Conservation (phyloP, 164 flowering plant genomes). For the Buxus sempervirens region DNA sequence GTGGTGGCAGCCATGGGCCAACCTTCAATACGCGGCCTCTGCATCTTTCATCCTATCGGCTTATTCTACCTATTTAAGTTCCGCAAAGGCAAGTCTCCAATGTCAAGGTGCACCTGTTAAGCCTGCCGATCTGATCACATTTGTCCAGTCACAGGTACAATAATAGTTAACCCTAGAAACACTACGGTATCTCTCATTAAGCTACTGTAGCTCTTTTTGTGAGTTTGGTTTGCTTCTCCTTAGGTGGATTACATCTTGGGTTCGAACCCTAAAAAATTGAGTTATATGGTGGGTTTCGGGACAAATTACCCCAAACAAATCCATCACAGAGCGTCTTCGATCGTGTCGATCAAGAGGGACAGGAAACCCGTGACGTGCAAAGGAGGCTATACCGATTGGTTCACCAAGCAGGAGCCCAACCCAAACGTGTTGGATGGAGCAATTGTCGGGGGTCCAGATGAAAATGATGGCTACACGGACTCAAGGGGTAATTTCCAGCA, state of each 20-base stretch:
- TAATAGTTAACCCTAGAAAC: too few relatives aligned
- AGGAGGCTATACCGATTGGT: conserved; percentile 48
- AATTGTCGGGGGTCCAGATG: conserved; percentile 59
- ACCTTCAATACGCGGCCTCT: conserved; percentile 47
- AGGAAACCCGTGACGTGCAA: conserved; percentile 37
- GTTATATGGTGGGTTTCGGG: conserved; percentile 75
- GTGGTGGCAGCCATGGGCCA: conserved; percentile 30
- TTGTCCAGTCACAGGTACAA: conserved; percentile 44
- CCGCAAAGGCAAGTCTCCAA: conserved; percentile 12
- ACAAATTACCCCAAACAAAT: conserved; percentile 35
- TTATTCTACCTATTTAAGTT: conserved; percentile 36
- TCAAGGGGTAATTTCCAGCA: conserved; percentile 36
- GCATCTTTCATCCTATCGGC: conserved; percentile 30
- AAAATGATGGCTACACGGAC: conserved; percentile 37
- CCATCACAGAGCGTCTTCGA: conserved; percentile 74
- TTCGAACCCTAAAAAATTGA: conserved; percentile 40
- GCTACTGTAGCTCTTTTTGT: too few relatives aligned
- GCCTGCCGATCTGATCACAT: conserved; percentile 26
- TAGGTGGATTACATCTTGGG: conserved; percentile 65
- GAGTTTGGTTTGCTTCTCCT: background rate
- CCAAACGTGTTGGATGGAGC: conserved; percentile 63
- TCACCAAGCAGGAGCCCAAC: conserved; percentile 32
- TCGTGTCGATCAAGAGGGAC: conserved; percentile 41
- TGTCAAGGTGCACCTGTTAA: conserved; percentile 30
- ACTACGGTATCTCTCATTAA: too few relatives aligned